Base-by-base conservation (phyloP, 1,139 yeast species). In the Pichia sp. region DNA sequence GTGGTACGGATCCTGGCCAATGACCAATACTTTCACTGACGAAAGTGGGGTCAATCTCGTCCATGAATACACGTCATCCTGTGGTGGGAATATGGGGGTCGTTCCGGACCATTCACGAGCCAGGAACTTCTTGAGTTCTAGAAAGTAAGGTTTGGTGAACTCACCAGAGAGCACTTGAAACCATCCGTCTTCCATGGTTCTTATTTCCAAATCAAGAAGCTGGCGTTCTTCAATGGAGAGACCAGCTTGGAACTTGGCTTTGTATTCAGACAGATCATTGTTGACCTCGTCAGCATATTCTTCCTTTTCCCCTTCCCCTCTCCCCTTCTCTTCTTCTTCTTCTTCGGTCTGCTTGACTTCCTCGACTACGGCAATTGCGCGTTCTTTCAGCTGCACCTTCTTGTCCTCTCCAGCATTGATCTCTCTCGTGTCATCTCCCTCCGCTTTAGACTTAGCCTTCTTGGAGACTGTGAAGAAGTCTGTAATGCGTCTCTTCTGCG, bases 1-100 rank as follows among this genome's bases (percentile, higher is more conserved):
- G 58, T 93, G 98, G 55, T 91, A 91, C 0, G 99, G 99, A 56
- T 91, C 99, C 57, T 91, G 99, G 1, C 99, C 99, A 30, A 93
- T 64, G 14, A 93, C 69, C 4, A 91, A 71, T 23, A 93, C 93
- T 52, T 77, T 79, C 22, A 88, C 82, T 3, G 11, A 6, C 5
- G 10, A 1, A 2, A 15, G 5, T 0, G 96, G 96, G 0, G 97
- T 86, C 23, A 79, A 67, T 31, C 87, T 73, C 2, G 94, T 80
- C 97, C 98, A 91, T 0, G 96, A 83, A 56, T 91, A 91, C n/a
- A 91, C 75, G 42, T 83, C 82, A 14, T 69, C 53, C 18, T 64
- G 58, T 0, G 91, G 88, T 1, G 99, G 99, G 59, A 85, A 91
- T 0, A 88, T 66, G 3, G 50, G 45, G 29, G 51, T 43, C 32